These are phyloP conservation scores for Eragrostis curvula DNA, from an alignment of 176 grass and related monocot species.

Conservation along the genomic window DNA sequence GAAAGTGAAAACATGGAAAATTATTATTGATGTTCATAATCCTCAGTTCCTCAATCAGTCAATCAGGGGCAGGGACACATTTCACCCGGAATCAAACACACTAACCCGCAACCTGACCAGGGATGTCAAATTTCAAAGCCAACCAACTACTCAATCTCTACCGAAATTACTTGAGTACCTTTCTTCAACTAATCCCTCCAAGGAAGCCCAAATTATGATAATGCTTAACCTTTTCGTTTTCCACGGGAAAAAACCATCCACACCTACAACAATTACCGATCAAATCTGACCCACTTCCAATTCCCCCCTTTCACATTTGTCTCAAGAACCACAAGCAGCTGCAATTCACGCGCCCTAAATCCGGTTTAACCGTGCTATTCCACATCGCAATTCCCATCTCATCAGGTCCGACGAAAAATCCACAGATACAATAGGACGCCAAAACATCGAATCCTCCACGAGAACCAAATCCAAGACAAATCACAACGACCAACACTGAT, in stretches of 20 bases:
- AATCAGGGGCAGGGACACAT: neutral
- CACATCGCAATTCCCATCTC: neutral
- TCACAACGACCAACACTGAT: neutral
- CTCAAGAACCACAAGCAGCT: neutral
- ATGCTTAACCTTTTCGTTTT: neutral
- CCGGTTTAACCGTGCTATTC: neutral
- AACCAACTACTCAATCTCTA: constrained; percentile 1
- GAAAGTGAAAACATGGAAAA: constrained; percentile 4
- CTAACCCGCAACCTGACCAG: neutral
- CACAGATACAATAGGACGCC: neutral
- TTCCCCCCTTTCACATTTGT: neutral
- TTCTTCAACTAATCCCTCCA: neutral
- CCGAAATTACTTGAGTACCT: neutral
- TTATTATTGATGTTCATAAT: constrained; percentile 24
- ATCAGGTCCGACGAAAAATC: neutral
- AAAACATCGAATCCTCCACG: neutral
- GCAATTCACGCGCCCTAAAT: neutral
- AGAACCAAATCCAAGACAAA: neutral
- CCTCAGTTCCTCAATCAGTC: constrained; percentile 1
- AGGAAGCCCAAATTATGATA: neutral
- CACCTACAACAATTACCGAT: constrained; percentile 15
- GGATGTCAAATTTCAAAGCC: neutral
- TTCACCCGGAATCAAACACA: neutral
- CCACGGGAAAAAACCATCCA: neutral
- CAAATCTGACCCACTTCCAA: neutral